Evolutionary conservation across 345 rosid genomes (phyloP).

Genomic region (Citropsis articulata): DNA sequence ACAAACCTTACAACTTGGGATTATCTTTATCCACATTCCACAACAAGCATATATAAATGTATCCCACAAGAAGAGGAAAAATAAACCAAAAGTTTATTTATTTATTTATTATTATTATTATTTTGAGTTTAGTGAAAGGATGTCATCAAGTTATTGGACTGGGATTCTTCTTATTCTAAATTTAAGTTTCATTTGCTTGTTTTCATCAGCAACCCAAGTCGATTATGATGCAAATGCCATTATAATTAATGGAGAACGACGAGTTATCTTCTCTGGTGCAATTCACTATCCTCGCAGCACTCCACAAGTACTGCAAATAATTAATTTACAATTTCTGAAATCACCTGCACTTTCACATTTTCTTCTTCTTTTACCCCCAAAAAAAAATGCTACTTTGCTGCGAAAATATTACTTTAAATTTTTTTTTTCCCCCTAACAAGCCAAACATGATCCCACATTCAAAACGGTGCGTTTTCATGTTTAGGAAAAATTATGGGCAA

Average conservation of each 20-base stretch:
- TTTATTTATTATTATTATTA: too few relatives aligned
- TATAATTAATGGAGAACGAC: conserved; percentile 33
- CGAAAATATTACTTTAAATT: too few relatives aligned
- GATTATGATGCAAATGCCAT: conserved; percentile 32
- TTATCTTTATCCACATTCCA: background rate
- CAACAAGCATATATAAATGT: too few relatives aligned
- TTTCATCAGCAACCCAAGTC: background rate
- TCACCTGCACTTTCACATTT: too few relatives aligned
- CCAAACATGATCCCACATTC: too few relatives aligned
- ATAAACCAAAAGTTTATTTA: too few relatives aligned
- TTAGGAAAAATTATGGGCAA: too few relatives aligned
- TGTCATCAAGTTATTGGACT: background rate
- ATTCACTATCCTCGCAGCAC: conserved; percentile 46
- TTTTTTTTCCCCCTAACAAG: too few relatives aligned
- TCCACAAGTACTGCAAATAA: conserved; percentile 20
- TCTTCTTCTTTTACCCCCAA: too few relatives aligned
- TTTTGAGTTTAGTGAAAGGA: background rate
- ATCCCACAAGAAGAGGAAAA: background rate
- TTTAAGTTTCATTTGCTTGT: background rate
- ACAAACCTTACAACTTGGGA: background rate
- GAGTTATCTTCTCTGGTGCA: conserved; percentile 39
- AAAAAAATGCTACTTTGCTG: too few relatives aligned
- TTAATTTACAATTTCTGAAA: too few relatives aligned
- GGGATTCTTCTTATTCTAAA: background rate
- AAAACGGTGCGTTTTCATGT: too few relatives aligned